Percentiles rank a stretch among this genome's conserved stretches.
phyloP scores from a whole-genome alignment of 306 rosid species.

The Castanea crenata region DNA sequence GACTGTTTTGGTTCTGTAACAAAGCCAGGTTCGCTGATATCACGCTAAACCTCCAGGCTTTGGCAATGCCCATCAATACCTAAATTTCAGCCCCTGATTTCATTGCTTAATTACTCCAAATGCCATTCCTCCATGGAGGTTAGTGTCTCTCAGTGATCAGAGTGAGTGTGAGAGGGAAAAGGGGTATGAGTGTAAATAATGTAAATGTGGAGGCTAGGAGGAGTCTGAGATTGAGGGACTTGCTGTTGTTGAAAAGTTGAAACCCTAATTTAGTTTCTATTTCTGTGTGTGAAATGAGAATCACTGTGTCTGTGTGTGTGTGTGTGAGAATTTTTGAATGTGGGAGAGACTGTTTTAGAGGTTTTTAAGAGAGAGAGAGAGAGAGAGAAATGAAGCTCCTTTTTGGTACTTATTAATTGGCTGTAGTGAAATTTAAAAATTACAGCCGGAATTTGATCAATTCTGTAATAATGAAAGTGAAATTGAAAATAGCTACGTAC shows the following conservation, averaged over 20 bases:
- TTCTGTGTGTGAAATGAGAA: not conserved
- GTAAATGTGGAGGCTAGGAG: not conserved
- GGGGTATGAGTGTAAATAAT: not conserved
- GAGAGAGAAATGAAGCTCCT: not conserved
- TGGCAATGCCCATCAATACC: constrained; percentile 50
- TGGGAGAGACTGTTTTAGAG: not conserved
- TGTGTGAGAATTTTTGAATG: not conserved
- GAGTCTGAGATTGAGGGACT: too few species aligned
- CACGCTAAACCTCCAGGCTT: constrained; percentile 57
- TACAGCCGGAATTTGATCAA: not conserved
- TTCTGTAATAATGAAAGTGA: not conserved
- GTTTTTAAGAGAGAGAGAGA: not conserved
- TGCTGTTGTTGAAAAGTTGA: not conserved
- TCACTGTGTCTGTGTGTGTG: not conserved
- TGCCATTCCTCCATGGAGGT: constrained; percentile 6
- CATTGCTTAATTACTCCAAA: constrained; percentile 24
- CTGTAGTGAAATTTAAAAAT: not conserved
- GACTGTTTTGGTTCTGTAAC: constrained; percentile 41
- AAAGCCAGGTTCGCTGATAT: constrained; percentile 62
- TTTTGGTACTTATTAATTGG: not conserved
- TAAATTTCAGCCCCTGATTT: constrained; percentile 13
- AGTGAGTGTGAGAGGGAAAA: not conserved
- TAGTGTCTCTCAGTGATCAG: not conserved
- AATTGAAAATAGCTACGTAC: not conserved
- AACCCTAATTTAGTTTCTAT: not conserved